Conservation (phyloP, 164 flowering plant species). For the Platanus orientalis region DNA sequence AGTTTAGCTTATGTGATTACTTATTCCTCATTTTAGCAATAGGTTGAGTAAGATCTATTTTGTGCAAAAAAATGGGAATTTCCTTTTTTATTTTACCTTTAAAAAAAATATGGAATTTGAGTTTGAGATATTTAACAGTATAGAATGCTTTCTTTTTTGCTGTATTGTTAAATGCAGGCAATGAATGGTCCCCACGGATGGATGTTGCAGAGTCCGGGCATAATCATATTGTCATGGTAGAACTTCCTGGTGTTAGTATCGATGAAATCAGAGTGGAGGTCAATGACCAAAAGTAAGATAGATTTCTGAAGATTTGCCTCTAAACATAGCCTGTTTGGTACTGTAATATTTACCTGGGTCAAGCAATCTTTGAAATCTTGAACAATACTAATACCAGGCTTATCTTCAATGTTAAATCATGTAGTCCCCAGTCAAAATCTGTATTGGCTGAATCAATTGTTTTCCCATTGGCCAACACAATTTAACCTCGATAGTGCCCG, state of each 20-base stretch:
- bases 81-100: neutral
- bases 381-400: too few species aligned
- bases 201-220: conserved; percentile 53
- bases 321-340: neutral
- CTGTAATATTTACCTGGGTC: neutral
- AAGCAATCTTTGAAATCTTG: neutral
- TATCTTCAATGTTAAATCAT: too few species aligned
- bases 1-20: neutral
- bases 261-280: conserved; percentile 62
- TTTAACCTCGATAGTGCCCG: too few species aligned
- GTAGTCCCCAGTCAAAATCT: too few species aligned
- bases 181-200: conserved; percentile 61
- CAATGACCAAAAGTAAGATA: conserved; percentile 52
- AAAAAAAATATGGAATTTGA: neutral
- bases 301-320: neutral
- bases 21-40: neutral
- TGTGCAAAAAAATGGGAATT: neutral
- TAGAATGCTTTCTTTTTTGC: neutral
- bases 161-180: conserved; percentile 31
- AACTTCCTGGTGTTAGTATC: conserved; percentile 63
- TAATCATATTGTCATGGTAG: conserved; percentile 45
- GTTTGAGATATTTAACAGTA: neutral
- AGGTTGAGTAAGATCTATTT: neutral
- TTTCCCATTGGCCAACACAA: too few species aligned
- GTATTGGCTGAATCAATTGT: too few species aligned